A percentile compares a stretch with the other conserved stretches of the same genome.
Conservation (phyloP, 2,329 filamentous ascomycete genomes). For the Cryphonectria nitschkei region DNA sequence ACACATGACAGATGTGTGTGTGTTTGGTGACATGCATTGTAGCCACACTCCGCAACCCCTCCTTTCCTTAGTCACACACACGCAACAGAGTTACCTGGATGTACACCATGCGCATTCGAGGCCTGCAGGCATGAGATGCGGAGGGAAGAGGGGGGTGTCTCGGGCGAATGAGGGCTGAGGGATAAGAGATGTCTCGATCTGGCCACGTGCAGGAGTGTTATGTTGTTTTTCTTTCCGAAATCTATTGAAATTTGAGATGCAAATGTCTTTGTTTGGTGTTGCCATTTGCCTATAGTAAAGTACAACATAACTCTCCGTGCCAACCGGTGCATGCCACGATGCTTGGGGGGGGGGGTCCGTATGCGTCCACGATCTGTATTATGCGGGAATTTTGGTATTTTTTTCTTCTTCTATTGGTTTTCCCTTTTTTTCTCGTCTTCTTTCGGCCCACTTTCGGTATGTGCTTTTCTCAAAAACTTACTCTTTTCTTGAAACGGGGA, state of each 20-base stretch:
- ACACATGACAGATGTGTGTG: not conserved
- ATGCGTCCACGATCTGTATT: not conserved
- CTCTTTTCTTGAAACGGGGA: not conserved
- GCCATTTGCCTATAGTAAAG: not conserved
- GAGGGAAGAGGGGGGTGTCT: not conserved
- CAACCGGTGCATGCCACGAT: not conserved
- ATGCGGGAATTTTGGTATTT: not conserved
- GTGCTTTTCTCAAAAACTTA: not conserved
- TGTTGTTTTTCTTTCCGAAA: not conserved
- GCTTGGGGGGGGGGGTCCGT: not conserved
- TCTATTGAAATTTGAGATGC: not conserved
- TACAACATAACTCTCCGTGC: not conserved
- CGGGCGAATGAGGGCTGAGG: conserved; percentile 20
- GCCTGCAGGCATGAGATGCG: not conserved
- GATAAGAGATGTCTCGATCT: conserved; percentile 27
- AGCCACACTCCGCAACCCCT: not conserved
- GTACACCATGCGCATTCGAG: not conserved
- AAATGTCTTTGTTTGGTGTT: not conserved
- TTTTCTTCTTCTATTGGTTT: not conserved
- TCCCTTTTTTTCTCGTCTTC: not conserved
- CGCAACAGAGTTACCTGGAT: not conserved
- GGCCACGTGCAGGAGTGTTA: conserved; percentile 19
- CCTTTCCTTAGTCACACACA: not conserved
- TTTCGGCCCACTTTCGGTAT: not conserved
- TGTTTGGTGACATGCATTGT: not conserved